Base-by-base conservation (phyloP, 2,329 filamentous ascomycete species). In the Apiospora koreana region DNA sequence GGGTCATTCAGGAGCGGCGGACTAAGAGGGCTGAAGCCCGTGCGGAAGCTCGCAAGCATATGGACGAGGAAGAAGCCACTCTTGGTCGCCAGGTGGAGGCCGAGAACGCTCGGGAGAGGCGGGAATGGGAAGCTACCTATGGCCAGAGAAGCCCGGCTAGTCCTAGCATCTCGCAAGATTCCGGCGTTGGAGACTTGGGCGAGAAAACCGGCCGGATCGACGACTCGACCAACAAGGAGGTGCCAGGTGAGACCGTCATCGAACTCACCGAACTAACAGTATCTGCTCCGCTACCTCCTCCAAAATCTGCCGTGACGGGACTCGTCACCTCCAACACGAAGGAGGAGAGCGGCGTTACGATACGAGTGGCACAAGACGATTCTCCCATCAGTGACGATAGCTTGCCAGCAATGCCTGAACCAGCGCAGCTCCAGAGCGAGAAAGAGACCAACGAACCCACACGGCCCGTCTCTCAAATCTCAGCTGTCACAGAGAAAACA, bases 111-210 rank as follows among this genome's bases (percentile, higher is more conserved):
- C 85, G 85, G 7, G 92, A 94, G 72, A 86, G 88, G 62, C 83
- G 83, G 8, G 83, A 90, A 72, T 98, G 95, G 95, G 95, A 98
- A 78, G 87, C 88, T 7, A 84, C 88, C 1, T 96, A 97, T 74
- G 93, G 92, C 0, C 85, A 92, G 72, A 74, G 79, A 74, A 74
- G 48, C 74, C 79, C 9, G 21, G 42, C 45, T 21, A 68, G 43
- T 16, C 66, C 77, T 9, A 76, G 78, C 21, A 77, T 73, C 3
- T 84, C 84, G 1, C 81, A 81, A 28, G 85, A 87, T 42, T 92
- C 87, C 0, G 87, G 85, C 14, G 79, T 86, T 41, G 86, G 83
- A 28, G 85, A 86, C 54, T 79, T 83, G 70, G 86, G 81, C 73
- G 86, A 88, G 65, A 79, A 80, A n/a, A 14, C 23, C 41, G 42